These are phyloP conservation scores for Eucalyptus shirleyi DNA, from an alignment of 345 rosid genomes.

Conservation along the genomic window DNA sequence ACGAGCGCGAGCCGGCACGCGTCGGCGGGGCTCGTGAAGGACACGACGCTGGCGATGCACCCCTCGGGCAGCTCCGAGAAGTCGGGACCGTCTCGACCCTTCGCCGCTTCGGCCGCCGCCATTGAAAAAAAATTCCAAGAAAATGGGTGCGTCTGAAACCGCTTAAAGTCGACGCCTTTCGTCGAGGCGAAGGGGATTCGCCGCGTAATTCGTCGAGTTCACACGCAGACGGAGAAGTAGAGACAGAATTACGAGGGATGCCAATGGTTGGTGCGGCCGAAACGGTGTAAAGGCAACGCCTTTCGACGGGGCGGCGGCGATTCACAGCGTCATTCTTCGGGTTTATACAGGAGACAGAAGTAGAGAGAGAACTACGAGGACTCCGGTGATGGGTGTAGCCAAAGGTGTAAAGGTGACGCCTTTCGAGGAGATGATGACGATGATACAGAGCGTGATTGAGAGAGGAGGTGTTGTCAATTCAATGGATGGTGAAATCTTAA, in stretches of 20 bases:
- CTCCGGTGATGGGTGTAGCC: too few relatives aligned
- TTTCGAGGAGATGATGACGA: too few relatives aligned
- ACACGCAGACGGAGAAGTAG: neutral
- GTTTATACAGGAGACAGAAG: too few relatives aligned
- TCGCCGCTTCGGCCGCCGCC: too few relatives aligned
- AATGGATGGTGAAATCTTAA: too few relatives aligned
- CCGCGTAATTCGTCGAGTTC: neutral
- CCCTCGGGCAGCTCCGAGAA: neutral
- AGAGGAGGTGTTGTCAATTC: too few relatives aligned
- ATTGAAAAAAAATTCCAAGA: neutral
- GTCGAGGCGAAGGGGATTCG: too few relatives aligned
- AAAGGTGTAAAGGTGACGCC: too few relatives aligned
- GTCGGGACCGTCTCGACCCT: neutral
- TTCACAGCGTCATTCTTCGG: too few relatives aligned
- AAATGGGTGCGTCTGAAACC: neutral
- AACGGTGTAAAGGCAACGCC: neutral
- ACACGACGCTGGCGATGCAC: conserved; percentile 1
- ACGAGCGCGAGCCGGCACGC: conserved; percentile 1
- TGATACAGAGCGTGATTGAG: too few relatives aligned
- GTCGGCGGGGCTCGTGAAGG: conserved; percentile 9
- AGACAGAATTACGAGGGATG: rapidly evolving
- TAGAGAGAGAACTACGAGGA: too few relatives aligned
- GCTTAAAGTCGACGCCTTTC: neutral
- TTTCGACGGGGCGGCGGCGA: neutral
- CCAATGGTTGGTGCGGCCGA: rapidly evolving